Conservation (phyloP, 2,329 filamentous ascomycete genomes). For the Hypomyces perniciosus region DNA sequence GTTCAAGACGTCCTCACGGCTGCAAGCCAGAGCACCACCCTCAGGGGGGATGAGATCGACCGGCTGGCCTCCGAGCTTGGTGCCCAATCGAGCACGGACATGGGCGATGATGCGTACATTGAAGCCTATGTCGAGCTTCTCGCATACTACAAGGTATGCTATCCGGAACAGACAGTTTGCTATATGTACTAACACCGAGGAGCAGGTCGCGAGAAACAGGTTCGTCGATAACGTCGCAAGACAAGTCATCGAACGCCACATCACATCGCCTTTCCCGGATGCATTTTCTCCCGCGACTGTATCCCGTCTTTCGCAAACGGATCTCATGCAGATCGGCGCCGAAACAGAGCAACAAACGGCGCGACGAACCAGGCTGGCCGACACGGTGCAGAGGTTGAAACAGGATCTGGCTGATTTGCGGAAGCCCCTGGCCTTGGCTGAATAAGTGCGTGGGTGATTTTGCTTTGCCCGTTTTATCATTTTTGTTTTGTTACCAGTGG, state of each 20-base stretch:
- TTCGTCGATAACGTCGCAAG: conserved; percentile 21
- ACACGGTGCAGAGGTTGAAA: not conserved
- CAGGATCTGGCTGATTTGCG: not conserved
- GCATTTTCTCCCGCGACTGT: conserved; percentile 1
- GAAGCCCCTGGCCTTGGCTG: not conserved
- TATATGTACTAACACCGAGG: not conserved
- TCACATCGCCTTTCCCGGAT: conserved; percentile 4
- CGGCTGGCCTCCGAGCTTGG: conserved; percentile 7
- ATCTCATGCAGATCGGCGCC: not conserved
- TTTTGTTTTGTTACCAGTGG: conserved; percentile 5
- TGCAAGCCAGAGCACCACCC: not conserved
- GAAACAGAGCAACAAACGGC: not conserved
- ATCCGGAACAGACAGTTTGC: not conserved
- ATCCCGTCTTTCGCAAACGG: conserved; percentile 3
- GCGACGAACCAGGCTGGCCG: not conserved
- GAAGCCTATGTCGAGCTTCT: conserved; percentile 15
- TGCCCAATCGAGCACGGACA: conserved; percentile 12
- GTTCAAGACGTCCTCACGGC: conserved; percentile 1
- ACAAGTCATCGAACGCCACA: conserved; percentile 20
- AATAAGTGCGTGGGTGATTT: too few relatives aligned
- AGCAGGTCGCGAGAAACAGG: conserved; percentile 16
- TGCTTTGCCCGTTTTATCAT: not conserved
- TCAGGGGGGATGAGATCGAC: conserved; percentile 7
- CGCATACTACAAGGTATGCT: conserved; percentile 21
- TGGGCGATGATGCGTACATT: conserved; percentile 17